These are phyloP conservation scores for Litsea cubeba DNA, from an alignment of 164 flowering plant species.

Conservation along the genomic window DNA sequence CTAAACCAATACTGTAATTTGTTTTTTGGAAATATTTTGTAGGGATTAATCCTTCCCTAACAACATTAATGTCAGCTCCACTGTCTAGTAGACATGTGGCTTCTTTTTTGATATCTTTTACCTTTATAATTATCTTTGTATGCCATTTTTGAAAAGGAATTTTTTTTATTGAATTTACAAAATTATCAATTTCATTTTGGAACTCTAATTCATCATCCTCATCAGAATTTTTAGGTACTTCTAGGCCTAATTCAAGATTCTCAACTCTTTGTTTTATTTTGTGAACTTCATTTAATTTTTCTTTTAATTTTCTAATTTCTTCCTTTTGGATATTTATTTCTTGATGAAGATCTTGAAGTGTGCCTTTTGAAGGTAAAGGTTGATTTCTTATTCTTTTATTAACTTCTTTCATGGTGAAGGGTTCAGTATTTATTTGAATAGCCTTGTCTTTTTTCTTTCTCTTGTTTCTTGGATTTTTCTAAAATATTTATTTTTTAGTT, in stretches of 20 bases:
- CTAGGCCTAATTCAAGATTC: not conserved
- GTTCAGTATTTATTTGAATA: not conserved
- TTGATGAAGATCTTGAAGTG: too few relatives aligned
- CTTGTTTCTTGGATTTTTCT: too few relatives aligned
- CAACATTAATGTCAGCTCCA: too few relatives aligned
- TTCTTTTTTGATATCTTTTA: not conserved
- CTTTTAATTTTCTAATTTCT: not conserved
- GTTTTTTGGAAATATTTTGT: not conserved
- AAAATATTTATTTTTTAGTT: not conserved
- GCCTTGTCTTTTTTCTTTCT: too few relatives aligned
- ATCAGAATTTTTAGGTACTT: too few relatives aligned
- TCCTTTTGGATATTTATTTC: not conserved
- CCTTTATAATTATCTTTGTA: not conserved
- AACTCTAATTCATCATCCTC: not conserved
- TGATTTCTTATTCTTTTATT: not conserved
- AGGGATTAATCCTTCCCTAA: too few relatives aligned
- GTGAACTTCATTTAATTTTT: not conserved
- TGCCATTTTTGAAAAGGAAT: not conserved
- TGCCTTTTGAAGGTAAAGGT: not conserved
- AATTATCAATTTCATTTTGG: not conserved
- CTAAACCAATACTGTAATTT: not conserved
- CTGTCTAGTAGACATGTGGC: not conserved
- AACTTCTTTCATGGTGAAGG: not conserved
- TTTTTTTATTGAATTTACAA: not conserved
- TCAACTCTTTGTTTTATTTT: too few relatives aligned